These are phyloP conservation scores for Albatrellus ellisii DNA, from an alignment of 768 basidiomycete species.

Conservation along the genomic window DNA sequence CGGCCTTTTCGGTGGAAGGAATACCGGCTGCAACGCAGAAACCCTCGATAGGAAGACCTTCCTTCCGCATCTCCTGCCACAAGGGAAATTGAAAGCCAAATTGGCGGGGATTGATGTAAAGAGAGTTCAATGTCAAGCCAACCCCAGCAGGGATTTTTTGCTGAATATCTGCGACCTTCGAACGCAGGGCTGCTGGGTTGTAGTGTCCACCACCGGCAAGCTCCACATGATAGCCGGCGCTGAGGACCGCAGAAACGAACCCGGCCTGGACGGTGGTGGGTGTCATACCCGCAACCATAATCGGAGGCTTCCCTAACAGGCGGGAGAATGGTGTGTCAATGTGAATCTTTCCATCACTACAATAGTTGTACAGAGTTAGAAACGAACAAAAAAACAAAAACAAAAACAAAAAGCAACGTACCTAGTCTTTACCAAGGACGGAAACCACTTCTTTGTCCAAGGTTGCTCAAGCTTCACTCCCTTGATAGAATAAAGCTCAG, in stretches of 20 bases:
- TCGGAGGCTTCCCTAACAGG: conserved; percentile 88
- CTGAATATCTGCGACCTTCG: conserved; percentile 91
- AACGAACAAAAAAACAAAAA: neutral
- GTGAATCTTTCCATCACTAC: conserved; percentile 84
- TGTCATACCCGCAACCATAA: conserved; percentile 99
- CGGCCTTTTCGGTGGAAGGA: conserved; percentile 92
- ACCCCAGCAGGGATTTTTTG: conserved; percentile 73
- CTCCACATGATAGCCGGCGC: conserved; percentile 93
- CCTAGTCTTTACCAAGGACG: conserved; percentile 82
- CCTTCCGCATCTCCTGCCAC: conserved; percentile 95
- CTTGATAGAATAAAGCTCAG: conserved; percentile 65
- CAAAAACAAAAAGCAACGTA: conserved; percentile 18
- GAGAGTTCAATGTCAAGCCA: conserved; percentile 85
- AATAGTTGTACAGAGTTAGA: conserved; percentile 8
- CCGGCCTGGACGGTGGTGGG: conserved; percentile 93
- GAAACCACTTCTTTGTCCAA: conserved; percentile 87
- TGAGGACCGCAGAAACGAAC: conserved; percentile 85
- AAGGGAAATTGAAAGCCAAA: conserved; percentile 95
- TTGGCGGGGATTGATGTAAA: conserved; percentile 97
- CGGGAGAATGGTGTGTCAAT: conserved; percentile 96
- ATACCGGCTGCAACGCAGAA: conserved; percentile 98
- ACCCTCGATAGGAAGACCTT: conserved; percentile 94
- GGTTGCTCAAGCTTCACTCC: conserved; percentile 67
- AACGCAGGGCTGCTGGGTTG: conserved; percentile 75
- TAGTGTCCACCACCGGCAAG: conserved; percentile 98